Conservation (phyloP, 257 asterid genomes). For the Primulina eburnea region DNA sequence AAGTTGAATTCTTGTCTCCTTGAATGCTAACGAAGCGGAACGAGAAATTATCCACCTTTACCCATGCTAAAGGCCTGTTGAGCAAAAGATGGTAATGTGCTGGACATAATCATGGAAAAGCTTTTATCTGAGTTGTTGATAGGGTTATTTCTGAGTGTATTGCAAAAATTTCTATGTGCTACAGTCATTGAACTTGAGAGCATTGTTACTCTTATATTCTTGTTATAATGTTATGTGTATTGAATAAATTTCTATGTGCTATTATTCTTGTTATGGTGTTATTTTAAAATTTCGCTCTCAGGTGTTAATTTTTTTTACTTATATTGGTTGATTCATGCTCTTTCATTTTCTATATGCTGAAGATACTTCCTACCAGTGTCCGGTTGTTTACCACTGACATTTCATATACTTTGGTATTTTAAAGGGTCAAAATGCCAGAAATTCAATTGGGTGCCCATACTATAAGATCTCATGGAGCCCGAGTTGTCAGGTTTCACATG, state of each 20-base stretch:
- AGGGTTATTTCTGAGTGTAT: not conserved
- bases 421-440: slow-evolving; percentile 73
- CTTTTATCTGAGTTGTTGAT: too few relatives aligned
- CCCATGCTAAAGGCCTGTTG: too few relatives aligned
- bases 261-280: not conserved
- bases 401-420: slow-evolving; percentile 13
- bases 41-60: too few relatives aligned
- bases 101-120: too few relatives aligned
- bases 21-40: too few relatives aligned
- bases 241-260: not conserved
- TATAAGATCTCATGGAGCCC: slow-evolving; percentile 72
- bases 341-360: not conserved
- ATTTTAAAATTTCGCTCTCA: not conserved
- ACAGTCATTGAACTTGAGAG: not conserved
- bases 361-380: not conserved
- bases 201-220: not conserved
- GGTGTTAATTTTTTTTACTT: too few relatives aligned
- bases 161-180: not conserved
- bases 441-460: slow-evolving; percentile 93
- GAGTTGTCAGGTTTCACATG: slow-evolving; percentile 79
- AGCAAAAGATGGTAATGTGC: too few relatives aligned
- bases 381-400: not conserved
- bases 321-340: too few relatives aligned
- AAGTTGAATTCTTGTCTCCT: too few relatives aligned
- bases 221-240: not conserved